Percentiles rank a stretch among this genome's conserved stretches.
These are phyloP conservation scores for Paramecium pentaurelia DNA, from an alignment of 73 alveolate species.

Conservation along the genomic window DNA sequence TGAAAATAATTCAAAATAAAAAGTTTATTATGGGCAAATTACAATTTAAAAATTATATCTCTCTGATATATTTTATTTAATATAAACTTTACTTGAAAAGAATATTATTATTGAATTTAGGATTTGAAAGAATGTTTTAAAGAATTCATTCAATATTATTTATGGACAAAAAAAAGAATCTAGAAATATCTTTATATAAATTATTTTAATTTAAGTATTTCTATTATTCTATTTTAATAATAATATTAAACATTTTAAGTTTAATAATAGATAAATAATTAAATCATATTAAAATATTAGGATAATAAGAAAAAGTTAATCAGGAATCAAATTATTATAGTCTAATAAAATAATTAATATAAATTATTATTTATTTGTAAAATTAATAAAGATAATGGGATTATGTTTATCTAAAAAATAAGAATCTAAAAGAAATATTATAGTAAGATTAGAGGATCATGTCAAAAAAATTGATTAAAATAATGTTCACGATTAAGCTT, in stretches of 20 bases:
- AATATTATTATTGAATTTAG: too few species aligned
- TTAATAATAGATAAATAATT: not conserved
- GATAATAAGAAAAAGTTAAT: not conserved
- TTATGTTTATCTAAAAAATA: not conserved
- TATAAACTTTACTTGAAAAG: not conserved
- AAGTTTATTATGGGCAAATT: not conserved
- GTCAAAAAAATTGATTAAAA: conserved; percentile 16
- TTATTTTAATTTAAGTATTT: too few species aligned
- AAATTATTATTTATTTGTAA: not conserved
- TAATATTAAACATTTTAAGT: not conserved
- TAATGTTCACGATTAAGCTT: conserved; percentile 22
- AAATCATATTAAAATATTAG: not conserved
- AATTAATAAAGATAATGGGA: not conserved
- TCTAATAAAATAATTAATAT: not conserved
- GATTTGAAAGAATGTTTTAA: not conserved
- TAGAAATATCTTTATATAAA: not conserved
- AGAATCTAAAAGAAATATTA: not conserved
- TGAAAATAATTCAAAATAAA: not conserved
- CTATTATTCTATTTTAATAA: not conserved
- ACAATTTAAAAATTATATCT: not conserved
- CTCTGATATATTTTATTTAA: not conserved
- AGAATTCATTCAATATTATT: too few species aligned
- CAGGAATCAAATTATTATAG: not conserved
- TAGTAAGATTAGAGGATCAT: conserved; percentile 24
- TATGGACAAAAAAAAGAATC: too few species aligned